Base-by-base conservation (phyloP, 2,329 filamentous ascomycete genomes). In the Phyllosticta paracitricarpa region DNA sequence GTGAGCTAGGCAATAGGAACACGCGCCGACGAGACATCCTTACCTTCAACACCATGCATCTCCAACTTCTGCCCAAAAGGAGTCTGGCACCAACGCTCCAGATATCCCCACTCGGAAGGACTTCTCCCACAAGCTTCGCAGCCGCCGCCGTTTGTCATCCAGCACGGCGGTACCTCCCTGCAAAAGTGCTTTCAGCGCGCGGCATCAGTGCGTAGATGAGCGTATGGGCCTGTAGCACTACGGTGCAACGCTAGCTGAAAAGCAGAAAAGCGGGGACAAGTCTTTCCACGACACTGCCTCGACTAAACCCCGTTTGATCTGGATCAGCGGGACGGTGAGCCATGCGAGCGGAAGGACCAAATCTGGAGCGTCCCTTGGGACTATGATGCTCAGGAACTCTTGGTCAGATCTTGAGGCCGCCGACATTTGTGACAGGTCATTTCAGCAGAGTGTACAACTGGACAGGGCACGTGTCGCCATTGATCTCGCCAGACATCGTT, bases 211-310 rank as follows among this genome's bases (percentile, higher is more conserved):
- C 58, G 30, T 55, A 48, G 17, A 52, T 52, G 48, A 59, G 52
- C 24, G 28, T 28, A 40, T 24, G 26, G 51, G 30, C 25, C 28
- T 30, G 48, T 17, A 52, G 40, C 58, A 60, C 58, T 60, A 48
- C 40, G 35, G 12, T 54, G 26, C 53, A 56, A 40, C 53, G 58
- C 58, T 59, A 59, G 55, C 58, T 52, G 55, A 59, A 59, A 59
- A 60, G 58, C 58, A 56, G 58, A 60, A 60, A 60, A 60, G 58
- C 58, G 58, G 58, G 58, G 58, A 52, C 58, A 4, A 40, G 7
- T 3, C 35, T 40, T 40, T 40, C 35, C 35, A 40, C 35, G 35
- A 40, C 35, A 14, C 28, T 30, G 28, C 28, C 28, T 30, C 28
- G 28, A 30, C 28, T 30, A 30, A 30, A 5, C 28, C 28, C 28